phyloP scores from a whole-genome alignment of 768 basidiomycete genomes.

The Boletus patriciae region DNA sequence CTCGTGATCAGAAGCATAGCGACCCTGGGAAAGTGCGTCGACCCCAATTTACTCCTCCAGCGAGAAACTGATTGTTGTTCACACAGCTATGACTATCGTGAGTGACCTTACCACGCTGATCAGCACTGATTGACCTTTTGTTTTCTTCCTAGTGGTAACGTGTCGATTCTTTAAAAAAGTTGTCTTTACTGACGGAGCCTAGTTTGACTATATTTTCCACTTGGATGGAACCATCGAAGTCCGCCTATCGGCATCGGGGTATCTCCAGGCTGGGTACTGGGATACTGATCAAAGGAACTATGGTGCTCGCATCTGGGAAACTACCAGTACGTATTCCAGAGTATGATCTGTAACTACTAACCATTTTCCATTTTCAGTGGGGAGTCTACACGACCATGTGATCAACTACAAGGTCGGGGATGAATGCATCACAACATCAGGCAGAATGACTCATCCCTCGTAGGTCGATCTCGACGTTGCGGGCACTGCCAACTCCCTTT shows the following conservation, averaged over 20 bases:
- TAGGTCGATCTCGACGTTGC: constrained; percentile 65
- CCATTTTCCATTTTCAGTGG: constrained; percentile 41
- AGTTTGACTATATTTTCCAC: constrained; percentile 69
- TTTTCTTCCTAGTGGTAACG: constrained; percentile 32
- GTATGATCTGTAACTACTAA: neutral
- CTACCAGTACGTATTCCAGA: constrained; percentile 44
- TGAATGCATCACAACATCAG: neutral
- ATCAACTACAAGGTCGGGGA: constrained; percentile 56
- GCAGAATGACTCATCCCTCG: constrained; percentile 2
- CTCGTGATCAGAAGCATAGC: constrained; percentile 55
- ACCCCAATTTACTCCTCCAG: neutral
- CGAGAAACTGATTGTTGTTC: neutral
- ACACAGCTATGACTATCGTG: constrained; percentile 57
- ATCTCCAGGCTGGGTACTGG: constrained; percentile 66
- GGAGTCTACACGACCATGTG: constrained; percentile 66
- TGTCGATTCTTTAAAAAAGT: neutral
- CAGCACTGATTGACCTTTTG: neutral
- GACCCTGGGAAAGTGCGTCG: constrained; percentile 63
- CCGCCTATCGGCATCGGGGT: constrained; percentile 65
- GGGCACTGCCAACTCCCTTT: constrained; percentile 56
- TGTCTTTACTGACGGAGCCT: constrained; percentile 5
- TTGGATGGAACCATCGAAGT: constrained; percentile 69
- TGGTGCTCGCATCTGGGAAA: constrained; percentile 55
- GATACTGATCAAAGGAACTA: constrained; percentile 48
- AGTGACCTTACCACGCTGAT: constrained; percentile 21